These are phyloP conservation scores for Botrytis elliptica DNA, from an alignment of 2,329 filamentous ascomycete species.

Conservation along the genomic window DNA sequence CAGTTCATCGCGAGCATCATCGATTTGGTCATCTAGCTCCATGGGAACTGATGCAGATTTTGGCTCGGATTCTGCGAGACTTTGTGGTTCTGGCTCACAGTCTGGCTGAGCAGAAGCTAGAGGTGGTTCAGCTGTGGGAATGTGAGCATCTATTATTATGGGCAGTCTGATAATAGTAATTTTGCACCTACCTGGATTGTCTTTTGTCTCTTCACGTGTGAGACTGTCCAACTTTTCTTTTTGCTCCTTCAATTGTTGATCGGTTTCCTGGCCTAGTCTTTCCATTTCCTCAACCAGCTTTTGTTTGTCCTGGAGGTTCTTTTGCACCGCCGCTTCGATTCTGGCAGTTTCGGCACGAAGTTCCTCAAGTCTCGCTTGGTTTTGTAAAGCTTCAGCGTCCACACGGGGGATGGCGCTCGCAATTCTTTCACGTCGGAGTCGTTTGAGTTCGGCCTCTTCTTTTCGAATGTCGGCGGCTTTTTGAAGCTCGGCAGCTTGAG, in stretches of 20 bases:
- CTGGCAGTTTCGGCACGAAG: constrained; percentile 37
- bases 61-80: neutral
- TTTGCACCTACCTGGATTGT: constrained; percentile 32
- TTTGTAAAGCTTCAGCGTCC: constrained; percentile 39
- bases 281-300: constrained; percentile 40
- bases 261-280: constrained; percentile 38
- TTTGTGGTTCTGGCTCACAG: neutral
- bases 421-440: constrained; percentile 38
- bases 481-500: constrained; percentile 30
- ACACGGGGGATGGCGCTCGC: constrained; percentile 37
- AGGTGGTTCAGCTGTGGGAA: neutral
- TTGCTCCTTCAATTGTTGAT: constrained; percentile 38
- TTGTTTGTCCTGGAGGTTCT: constrained; percentile 38
- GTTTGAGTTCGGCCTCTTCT: constrained; percentile 34
- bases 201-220: constrained; percentile 32
- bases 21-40: constrained; percentile 9
- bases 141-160: constrained; percentile 17
- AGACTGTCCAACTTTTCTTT: constrained; percentile 39
- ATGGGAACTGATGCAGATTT: constrained; percentile 11
- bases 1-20: neutral
- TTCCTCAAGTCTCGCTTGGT: constrained; percentile 34
- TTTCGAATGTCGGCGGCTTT: constrained; percentile 32
- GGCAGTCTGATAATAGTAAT: neutral
- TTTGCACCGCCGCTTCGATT: constrained; percentile 37
- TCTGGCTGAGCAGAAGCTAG: constrained; percentile 4